phyloP scores from a whole-genome alignment of 176 grass and related monocot species.

The Eragrostis nindensis region DNA sequence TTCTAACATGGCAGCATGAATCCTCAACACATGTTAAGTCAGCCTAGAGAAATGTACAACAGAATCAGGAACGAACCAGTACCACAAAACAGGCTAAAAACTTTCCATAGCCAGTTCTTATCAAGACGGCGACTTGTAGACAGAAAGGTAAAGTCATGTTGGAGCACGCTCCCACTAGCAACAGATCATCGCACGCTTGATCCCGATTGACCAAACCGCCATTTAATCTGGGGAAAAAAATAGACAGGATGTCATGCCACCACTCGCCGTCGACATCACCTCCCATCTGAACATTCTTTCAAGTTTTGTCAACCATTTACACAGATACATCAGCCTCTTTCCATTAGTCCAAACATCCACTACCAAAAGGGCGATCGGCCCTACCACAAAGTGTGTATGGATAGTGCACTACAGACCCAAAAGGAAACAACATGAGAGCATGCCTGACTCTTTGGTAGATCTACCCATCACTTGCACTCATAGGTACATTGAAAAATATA shows the following conservation, averaged over 20 bases:
- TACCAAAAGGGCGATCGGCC: slow-evolving; percentile 52
- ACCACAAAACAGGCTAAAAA: slow-evolving; percentile 20
- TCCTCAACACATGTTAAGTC: slow-evolving; percentile 42
- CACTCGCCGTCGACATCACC: slow-evolving; percentile 54
- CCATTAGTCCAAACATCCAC: slow-evolving; percentile 63
- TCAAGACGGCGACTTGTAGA: slow-evolving; percentile 50
- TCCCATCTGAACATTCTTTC: slow-evolving; percentile 55
- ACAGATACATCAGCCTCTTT: slow-evolving; percentile 53
- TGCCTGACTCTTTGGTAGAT: slow-evolving; percentile 36
- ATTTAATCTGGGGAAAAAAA: slow-evolving; percentile 31
- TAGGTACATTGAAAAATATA: slow-evolving; percentile 58
- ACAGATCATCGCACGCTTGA: slow-evolving; percentile 49
- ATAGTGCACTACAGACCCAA: slow-evolving; percentile 79
- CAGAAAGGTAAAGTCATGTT: slow-evolving; percentile 50
- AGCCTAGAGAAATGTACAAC: slow-evolving; percentile 33
- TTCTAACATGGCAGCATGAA: slow-evolving; percentile 26
- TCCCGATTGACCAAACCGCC: slow-evolving; percentile 41
- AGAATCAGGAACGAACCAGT: slow-evolving; percentile 33
- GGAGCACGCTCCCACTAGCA: slow-evolving; percentile 64
- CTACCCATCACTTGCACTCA: slow-evolving; percentile 55
- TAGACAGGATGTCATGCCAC: slow-evolving; percentile 41
- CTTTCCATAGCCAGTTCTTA: slow-evolving; percentile 46
- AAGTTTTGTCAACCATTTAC: slow-evolving; percentile 53
- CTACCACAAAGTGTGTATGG: slow-evolving; percentile 66
- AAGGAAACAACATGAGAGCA: slow-evolving; percentile 49